Base-by-base conservation (phyloP, 2,329 filamentous ascomycete species). In the Aureobasidium uvarum region DNA sequence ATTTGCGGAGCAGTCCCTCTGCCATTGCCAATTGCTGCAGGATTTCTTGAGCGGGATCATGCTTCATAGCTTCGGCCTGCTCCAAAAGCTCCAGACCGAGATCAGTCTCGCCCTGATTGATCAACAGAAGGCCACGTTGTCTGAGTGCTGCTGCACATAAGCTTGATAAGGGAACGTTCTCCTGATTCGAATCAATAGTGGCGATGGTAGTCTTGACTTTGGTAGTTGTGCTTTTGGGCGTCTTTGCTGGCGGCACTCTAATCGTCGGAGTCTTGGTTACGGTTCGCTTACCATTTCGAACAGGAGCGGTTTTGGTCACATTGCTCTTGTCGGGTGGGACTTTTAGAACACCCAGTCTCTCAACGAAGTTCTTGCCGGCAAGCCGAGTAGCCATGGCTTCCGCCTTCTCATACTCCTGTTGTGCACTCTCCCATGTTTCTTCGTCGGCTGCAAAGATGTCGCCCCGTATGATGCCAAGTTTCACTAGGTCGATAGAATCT, bases 11-110 rank as follows among this genome's bases (percentile, higher is more conserved):
- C 14, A 64, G 31, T 20, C 60, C 60, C 28, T 63, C 60, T 36
- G 60, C 46, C 60, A 63, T 63, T 33, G 60, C 60, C n/a, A 52
- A 33, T 33, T 65, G 52, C 20, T 65, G 52, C 18, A 68, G 25
- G 10, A 59, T 38, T 3, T 56, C 54, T 33, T 55, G 51, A n/a
- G 62, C 48, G 2, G 31, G 16, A 14, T 43, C 46, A 6, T 48
- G 31, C 60, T 54, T 54, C 60, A 63, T 63, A 1, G 13, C 11
- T 13, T 68, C 65, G 16, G 50, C 55, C 7, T 36, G 50, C 43
- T 60, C 39, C 23, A 68, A 39, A 6, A 62, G 33, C 8, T 55
- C 62, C 4, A 67, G 54, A 11, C 51, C 55, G 23, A 63, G 38
- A 20, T 63, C 41, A 16, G 50, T 59, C 25, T 65, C 41, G 33